phyloP scores from a whole-genome alignment of 2,329 filamentous ascomycete species.

The Oidium heveae region DNA sequence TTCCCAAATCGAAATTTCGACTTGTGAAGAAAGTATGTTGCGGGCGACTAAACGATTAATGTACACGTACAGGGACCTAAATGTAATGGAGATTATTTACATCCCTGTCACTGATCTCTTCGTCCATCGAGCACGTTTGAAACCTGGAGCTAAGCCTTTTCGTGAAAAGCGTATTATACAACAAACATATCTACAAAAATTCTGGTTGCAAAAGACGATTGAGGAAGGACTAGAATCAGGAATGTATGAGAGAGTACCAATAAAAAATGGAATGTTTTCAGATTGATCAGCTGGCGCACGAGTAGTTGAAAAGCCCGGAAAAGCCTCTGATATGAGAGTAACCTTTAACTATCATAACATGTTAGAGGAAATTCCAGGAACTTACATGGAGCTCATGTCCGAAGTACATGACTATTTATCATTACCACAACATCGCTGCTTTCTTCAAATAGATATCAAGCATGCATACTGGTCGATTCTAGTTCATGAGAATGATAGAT shows the following conservation, averaged over 20 bases:
- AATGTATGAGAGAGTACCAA: neutral
- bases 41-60: neutral
- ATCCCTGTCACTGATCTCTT: neutral
- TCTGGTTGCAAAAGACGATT: neutral
- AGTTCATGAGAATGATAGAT: neutral
- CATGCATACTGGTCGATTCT: neutral
- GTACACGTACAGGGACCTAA: neutral
- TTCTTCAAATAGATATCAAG: neutral
- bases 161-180: neutral
- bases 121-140: too few relatives aligned
- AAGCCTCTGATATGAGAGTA: neutral
- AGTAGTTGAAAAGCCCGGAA: neutral
- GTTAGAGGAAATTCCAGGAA: neutral
- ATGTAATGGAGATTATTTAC: neutral
- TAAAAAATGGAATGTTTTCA: neutral
- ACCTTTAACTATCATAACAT: neutral
- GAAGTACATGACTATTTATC: neutral
- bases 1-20: neutral
- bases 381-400: neutral
- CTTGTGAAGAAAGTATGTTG: neutral
- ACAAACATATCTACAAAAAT: neutral
- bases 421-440: neutral
- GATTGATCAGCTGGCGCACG: neutral
- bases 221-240: neutral
- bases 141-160: neutral